Conservation (phyloP, 2,329 filamentous ascomycete species). For the Colletotrichum sidae region DNA sequence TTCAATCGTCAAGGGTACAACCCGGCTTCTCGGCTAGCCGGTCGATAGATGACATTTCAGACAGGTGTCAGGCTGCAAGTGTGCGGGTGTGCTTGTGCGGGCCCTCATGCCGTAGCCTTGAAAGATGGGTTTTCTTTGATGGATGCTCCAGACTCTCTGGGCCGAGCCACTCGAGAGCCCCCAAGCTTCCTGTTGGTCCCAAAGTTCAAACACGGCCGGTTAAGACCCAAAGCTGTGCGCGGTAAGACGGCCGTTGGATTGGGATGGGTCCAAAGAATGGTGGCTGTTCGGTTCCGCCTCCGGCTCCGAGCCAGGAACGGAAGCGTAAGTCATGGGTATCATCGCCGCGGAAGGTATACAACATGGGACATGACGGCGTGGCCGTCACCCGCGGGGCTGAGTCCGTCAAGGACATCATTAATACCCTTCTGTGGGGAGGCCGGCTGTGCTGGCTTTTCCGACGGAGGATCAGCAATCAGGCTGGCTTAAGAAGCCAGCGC, state of each 20-base stretch:
- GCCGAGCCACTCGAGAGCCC: background rate
- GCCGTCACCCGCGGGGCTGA: conserved; percentile 8
- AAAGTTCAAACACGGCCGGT: conserved; percentile 4
- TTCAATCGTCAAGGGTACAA: conserved; percentile 10
- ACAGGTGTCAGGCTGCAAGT: conserved; percentile 23
- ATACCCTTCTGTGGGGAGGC: background rate
- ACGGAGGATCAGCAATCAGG: no score
- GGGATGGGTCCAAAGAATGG: background rate
- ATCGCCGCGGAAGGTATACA: background rate
- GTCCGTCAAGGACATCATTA: background rate
- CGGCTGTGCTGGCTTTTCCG: no score
- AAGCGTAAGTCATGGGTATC: no score
- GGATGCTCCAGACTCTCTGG: background rate
- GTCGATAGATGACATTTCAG: conserved; percentile 25
- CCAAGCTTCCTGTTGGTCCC: background rate
- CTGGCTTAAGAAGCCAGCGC: no score
- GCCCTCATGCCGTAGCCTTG: conserved; percentile 1
- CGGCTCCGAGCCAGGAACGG: conserved; percentile 6
- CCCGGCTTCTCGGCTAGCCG: conserved; percentile 15
- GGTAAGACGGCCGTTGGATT: conserved; percentile 17
- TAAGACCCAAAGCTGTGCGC: conserved; percentile 2
- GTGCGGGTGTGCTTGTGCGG: conserved; percentile 1
- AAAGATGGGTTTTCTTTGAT: background rate
- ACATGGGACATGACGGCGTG: background rate
- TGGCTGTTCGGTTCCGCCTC: conserved; percentile 17